Base-by-base conservation (phyloP, 228 moss, liverwort and hornwort species). In the Sphagnum magellanicum region DNA sequence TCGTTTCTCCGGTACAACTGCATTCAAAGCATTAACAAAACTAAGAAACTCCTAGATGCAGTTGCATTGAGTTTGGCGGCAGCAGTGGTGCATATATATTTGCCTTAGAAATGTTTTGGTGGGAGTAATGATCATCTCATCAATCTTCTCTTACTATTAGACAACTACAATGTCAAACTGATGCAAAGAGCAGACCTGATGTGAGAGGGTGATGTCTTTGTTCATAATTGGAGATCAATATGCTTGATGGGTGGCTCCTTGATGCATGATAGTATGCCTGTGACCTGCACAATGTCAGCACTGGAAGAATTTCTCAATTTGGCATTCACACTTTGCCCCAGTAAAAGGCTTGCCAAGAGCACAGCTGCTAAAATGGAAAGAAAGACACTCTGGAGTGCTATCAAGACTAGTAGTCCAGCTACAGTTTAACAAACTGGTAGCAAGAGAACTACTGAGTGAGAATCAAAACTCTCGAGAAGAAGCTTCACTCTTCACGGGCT, bases 1-100 rank as follows among this genome's bases (percentile, higher is more conserved):
- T 76, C 83, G 74, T 78, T 78, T 87, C 76, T 78, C 76, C 70
- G 78, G 72, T 70, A 78, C 80, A 78, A 78, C 87, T 87, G 87
- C 60, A 80, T 82, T 78, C 77, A 71, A 77, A 77, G 78, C 77
- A 79, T 76, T 67, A 73, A 82, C 48, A 8, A 67, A 14, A 10
- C 46, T 10, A 11, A 50, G 48, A 55, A 8, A 55, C 55, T 55
- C 1, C 55, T 55, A 12, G 12, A 55, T 55, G 8, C 55, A 55
- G 32, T 32, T 32, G 3, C 32, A 32, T 32, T 32, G 32, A 32
- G 32, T 32, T 32, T 32, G 32, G 32, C 1, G 32, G 1, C 32
- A 32, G 32, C 32, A 32, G 32, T 32, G 32, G 32, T 32, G 32
- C 64, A 4, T 12, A 5, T 10, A 12, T 65, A 48, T 49, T 32